phyloP scores from a whole-genome alignment of 768 basidiomycete genomes.

The Termitomyces sp. region DNA sequence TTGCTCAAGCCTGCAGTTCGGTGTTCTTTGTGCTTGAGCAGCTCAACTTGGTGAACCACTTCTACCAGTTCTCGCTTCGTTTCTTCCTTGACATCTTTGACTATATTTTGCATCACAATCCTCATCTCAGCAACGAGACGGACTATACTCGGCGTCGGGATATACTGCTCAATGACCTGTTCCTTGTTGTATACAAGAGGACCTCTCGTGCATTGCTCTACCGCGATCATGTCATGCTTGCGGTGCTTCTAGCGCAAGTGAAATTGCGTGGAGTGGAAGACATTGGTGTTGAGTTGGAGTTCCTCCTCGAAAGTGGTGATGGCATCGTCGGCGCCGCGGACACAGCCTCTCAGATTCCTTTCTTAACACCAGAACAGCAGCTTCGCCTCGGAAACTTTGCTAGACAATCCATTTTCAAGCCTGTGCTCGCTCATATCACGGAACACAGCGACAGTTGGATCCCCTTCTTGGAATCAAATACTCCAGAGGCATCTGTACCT shows the following conservation, averaged over 20 bases:
- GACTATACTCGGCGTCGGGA: conserved; percentile 74
- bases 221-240: conserved; percentile 87
- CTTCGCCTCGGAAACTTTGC: conserved; percentile 70
- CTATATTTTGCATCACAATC: conserved; percentile 89
- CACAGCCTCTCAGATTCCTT: conserved; percentile 35
- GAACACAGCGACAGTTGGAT: conserved; percentile 69
- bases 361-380: conserved; percentile 67
- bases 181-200: conserved; percentile 83
- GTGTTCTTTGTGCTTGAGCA: conserved; percentile 98
- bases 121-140: conserved; percentile 76
- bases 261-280: conserved; percentile 81
- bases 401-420: conserved; percentile 74
- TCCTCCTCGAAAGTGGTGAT: conserved; percentile 88
- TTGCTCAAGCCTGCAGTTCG: conserved; percentile 94
- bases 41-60: conserved; percentile 90
- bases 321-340: conserved; percentile 42
- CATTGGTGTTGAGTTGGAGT: conserved; percentile 82
- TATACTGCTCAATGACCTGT: conserved; percentile 84
- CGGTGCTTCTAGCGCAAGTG: conserved; percentile 86
- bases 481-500: conserved; percentile 72
- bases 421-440: conserved; percentile 61
- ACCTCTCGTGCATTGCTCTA: conserved; percentile 90
- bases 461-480: conserved; percentile 62
- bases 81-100: conserved; percentile 99
- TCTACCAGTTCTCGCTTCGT: conserved; percentile 96